Conservation (phyloP, 305 asterid species). For the Fraxinus platypoda region DNA sequence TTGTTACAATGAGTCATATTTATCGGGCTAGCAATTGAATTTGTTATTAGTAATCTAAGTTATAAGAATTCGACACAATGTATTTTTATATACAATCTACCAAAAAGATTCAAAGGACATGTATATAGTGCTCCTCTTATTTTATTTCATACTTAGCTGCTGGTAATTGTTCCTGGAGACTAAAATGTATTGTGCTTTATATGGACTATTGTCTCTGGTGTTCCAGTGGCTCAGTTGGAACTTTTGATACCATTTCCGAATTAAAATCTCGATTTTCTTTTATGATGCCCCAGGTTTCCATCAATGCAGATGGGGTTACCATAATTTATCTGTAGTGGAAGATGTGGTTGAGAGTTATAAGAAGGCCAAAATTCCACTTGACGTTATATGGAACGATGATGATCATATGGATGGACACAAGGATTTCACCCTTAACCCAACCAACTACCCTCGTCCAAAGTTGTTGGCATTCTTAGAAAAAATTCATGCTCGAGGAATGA, state of each 20-base stretch:
- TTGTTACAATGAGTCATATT: background rate
- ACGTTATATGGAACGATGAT: constrained; percentile 93
- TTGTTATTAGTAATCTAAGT: background rate
- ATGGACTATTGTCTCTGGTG: background rate
- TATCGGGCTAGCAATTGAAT: background rate
- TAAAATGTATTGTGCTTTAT: background rate
- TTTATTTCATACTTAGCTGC: background rate
- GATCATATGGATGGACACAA: constrained; percentile 97
- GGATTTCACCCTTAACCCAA: constrained; percentile 86
- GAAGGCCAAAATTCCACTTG: constrained; percentile 83
- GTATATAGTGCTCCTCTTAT: background rate
- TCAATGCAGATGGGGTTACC: constrained; percentile 99
- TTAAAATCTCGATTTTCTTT: background rate
- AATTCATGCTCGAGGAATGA: constrained; percentile 82
- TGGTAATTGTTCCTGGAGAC: background rate
- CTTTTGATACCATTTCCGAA: background rate
- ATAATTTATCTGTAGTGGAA: constrained; percentile 77
- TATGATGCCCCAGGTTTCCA: constrained; percentile 65
- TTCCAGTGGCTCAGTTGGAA: background rate
- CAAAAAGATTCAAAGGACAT: background rate
- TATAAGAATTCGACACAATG: background rate
- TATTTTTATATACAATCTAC: background rate
- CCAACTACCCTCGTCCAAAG: constrained; percentile 71
- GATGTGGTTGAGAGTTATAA: constrained; percentile 81
- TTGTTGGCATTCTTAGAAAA: constrained; percentile 68